phyloP scores from a whole-genome alignment of 106 monocot species.

The Gastrodia elata region DNA sequence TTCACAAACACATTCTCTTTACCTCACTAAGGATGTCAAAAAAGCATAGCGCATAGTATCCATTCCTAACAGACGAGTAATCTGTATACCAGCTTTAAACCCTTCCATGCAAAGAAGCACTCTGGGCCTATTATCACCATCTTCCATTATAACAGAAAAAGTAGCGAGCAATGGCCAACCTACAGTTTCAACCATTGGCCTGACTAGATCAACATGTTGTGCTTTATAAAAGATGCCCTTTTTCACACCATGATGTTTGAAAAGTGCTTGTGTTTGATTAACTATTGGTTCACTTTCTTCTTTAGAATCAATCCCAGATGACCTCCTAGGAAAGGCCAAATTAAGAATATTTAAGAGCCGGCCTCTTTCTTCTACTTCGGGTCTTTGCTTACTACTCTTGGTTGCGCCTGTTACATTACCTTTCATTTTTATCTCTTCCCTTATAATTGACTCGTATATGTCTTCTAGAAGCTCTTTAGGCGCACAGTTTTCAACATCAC shows the following conservation, averaged over 20 bases:
- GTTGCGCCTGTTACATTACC: constrained; percentile 25
- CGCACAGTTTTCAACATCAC: constrained; percentile 66
- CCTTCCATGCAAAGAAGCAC: constrained; percentile 95
- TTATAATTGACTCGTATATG: constrained; percentile 87
- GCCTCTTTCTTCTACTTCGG: constrained; percentile 62
- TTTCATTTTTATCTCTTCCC: constrained; percentile 95
- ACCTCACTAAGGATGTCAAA: constrained; percentile 88
- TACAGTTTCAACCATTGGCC: constrained; percentile 97
- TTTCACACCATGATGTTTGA: constrained; percentile 78
- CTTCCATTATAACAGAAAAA: constrained; percentile 95
- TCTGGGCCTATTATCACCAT: constrained; percentile 75
- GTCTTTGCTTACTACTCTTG: constrained; percentile 37
- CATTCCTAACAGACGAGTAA: constrained; percentile 84
- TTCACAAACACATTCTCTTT: background rate
- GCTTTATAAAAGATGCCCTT: constrained; percentile 78
- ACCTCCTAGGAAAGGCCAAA: constrained; percentile 77
- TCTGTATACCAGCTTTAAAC: constrained; percentile 77
- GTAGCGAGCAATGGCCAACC: constrained; percentile 97
- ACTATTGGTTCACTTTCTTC: constrained; percentile 65
- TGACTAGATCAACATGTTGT: constrained; percentile 81
- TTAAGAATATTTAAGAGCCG: constrained; percentile 80
- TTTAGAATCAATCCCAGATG: constrained; percentile 64
- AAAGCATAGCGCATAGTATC: constrained; percentile 99
- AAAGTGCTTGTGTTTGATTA: constrained; percentile 75
- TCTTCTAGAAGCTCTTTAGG: constrained; percentile 89